Base-by-base conservation (phyloP, 768 basidiomycete genomes). In the Naganishia randhawae region DNA sequence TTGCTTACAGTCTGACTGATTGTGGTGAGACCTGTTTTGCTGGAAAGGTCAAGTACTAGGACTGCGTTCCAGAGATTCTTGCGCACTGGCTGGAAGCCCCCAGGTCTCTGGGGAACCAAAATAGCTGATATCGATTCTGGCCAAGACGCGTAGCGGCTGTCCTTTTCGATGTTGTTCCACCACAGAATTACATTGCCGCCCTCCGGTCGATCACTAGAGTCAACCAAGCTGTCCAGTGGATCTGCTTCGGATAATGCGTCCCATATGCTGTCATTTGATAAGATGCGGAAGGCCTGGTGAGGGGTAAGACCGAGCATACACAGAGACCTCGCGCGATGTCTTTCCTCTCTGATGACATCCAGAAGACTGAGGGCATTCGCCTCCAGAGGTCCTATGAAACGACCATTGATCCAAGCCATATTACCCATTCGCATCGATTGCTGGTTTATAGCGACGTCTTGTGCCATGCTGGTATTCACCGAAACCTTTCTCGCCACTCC, bases 131-230 rank as follows among this genome's bases (percentile, higher is more conserved):
- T 41, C 13, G 67, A 50, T 3, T 50, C 57, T 16, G 67, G 33
- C 67, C 67, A 68, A 19, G 45, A n/a, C 8, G 50, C 55, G 63
- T 52, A 77, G 69, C 86, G 83, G 45, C 81, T 82, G 78, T 98
- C 96, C 71, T 86, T 89, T 81, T 91, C 88, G 22, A 98, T 80
- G 75, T 99, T 88, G 78, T 98, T 99, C 88, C 89, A 90, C 86
- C 90, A 98, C 0, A 87, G 75, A 42, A 94, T 84, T 3, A 89
- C 83, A 39, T 81, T 83, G 0, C 88, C 91, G 1, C 85, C 91
- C 76, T 99, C 96, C 3, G 76, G 74, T 19, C 90, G 82, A 79
- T 99, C 95, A 67, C 89, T 92, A 0, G 92, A 89, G 78, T 98
- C 96, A 67, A 95, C 88, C n/a, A 96, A 72, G 0, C 88, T 90